A percentile compares a stretch with the other conserved stretches of the same genome.
phyloP scores from a whole-genome alignment of 495 filamentous ascomycete species.

The Aspergillus egyptiacus region DNA sequence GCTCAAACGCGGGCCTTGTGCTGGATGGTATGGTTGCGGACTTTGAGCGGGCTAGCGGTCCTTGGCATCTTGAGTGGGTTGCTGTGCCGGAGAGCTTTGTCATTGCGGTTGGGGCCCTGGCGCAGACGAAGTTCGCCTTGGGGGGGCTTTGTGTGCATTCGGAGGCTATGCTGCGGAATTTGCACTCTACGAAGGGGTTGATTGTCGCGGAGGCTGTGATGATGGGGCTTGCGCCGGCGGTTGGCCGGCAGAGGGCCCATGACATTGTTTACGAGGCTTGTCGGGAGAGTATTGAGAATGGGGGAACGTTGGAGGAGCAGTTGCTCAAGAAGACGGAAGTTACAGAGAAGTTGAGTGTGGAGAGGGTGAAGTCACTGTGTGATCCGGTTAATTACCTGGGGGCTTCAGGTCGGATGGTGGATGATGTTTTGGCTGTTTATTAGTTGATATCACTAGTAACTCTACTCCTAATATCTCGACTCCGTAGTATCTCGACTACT shows the following conservation, averaged over 20 bases:
- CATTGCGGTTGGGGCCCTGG: constrained; percentile 42
- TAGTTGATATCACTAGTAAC: too few relatives aligned
- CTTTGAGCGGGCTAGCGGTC: constrained; percentile 48
- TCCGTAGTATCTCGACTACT: too few relatives aligned
- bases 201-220: constrained; percentile 54
- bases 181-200: constrained; percentile 41
- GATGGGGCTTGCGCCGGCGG: constrained; percentile 47
- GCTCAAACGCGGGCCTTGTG: constrained; percentile 44
- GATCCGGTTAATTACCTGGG: constrained; percentile 48
- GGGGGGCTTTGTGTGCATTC: constrained; percentile 43
- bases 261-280: constrained; percentile 52
- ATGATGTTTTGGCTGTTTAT: constrained; percentile 40
- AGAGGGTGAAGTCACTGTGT: constrained; percentile 37
- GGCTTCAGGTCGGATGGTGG: constrained; percentile 42
- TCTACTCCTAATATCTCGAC: too few relatives aligned
- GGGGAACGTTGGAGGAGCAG: constrained; percentile 35
- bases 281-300: constrained; percentile 41
- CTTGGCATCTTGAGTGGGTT: constrained; percentile 52
- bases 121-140: constrained; percentile 44
- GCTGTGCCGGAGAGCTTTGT: constrained; percentile 49
- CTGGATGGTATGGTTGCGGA: constrained; percentile 51
- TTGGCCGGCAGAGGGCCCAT: constrained; percentile 46
- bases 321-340: constrained; percentile 37
- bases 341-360: constrained; percentile 30
- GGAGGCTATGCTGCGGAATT: constrained; percentile 41